A percentile compares a stretch with the other conserved stretches of the same genome.
Evolutionary conservation across 2,329 filamentous ascomycete species (phyloP).

Genomic region (Pseudovirgaria hyperparasitica): DNA sequence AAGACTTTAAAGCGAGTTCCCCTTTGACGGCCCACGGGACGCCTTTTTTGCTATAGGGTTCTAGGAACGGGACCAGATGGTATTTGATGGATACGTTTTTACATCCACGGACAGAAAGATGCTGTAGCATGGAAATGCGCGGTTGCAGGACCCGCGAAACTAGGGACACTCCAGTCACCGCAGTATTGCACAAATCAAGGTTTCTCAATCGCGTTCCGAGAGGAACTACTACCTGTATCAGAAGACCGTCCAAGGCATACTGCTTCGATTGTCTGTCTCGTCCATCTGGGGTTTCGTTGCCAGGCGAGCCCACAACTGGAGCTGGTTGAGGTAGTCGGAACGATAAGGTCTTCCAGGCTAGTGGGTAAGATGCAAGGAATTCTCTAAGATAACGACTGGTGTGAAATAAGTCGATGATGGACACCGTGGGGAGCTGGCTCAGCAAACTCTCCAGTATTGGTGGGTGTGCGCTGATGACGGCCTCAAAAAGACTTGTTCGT

Average conservation of each 20-base stretch:
- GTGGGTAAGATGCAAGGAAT: constrained; percentile 43
- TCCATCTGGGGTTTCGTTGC: constrained; percentile 26
- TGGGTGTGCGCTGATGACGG: constrained; percentile 41
- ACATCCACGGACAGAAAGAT: constrained; percentile 49
- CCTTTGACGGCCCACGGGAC: constrained; percentile 27
- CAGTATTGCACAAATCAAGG: constrained; percentile 48
- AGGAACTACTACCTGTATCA: constrained; percentile 42
- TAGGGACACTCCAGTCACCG: constrained; percentile 44
- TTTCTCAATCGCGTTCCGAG: constrained; percentile 43
- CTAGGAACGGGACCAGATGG: constrained; percentile 46
- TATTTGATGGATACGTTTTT: constrained; percentile 54
- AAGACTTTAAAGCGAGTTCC: constrained; percentile 42
- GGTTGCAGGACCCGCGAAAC: constrained; percentile 41
- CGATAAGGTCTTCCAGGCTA: constrained; percentile 48
- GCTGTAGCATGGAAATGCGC: constrained; percentile 41
- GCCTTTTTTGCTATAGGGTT: constrained; percentile 29
- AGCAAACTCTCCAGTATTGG: constrained; percentile 47
- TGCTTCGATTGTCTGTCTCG: constrained; percentile 39
- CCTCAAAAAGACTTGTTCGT: constrained; percentile 40
- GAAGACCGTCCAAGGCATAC: constrained; percentile 45
- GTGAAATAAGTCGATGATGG: constrained; percentile 46
- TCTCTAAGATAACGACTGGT: constrained; percentile 41
- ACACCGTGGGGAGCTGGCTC: constrained; percentile 41
- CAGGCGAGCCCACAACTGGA: constrained; percentile 21
- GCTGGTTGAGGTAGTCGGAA: constrained; percentile 39